Base-by-base conservation (phyloP, 495 filamentous ascomycete genomes). In the Penicillium daleae region DNA sequence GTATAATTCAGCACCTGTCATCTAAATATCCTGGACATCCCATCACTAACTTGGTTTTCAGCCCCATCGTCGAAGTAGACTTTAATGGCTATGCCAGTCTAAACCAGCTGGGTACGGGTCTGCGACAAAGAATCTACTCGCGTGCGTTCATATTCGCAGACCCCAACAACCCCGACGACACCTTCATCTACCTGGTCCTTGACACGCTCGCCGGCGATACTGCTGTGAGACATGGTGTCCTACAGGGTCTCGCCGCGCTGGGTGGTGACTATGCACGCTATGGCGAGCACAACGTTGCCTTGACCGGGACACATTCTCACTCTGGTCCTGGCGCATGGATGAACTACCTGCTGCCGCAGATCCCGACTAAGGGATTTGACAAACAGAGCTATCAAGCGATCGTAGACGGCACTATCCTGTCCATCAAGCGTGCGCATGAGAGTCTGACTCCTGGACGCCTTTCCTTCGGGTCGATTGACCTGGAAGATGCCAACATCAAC, bases 301-400 rank as follows among this genome's bases (percentile, higher is more conserved):
- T 99, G 17, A 96, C 91, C 4, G 94, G 95, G 21, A 97, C 95
- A 4, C 94, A 99, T 74, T 94, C 91, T 9, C 94, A 99, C 74
- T 90, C 93, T 13, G 94, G 93, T 0, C 93, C 94, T 15, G 94
- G 89, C 3, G 94, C 91, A 22, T 99, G 93, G 93, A 82, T 96
- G 63, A 99, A 99, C 72, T 99, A 99, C 72, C 83, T 99, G 6
- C 81, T 99, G 22, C 94, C 95, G 10, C 95, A 97, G 73, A 91
- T 99, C 66, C 96, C 94, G 0, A 93, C 90, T 68, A 85, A 86
- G 60, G 94, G 94, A 0, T 97, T 99, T 65, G 85, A 96, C 74
- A 87, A 86, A 66, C 92, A 96, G 73, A 93, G 91, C 64, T 97
- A 95, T 70, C 85, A 86, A 39, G 93, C 94, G 12, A 91, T 99